Evolutionary conservation across 352 stramenopile genomes (phyloP).

Genomic region (Phytophthora multivora): DNA sequence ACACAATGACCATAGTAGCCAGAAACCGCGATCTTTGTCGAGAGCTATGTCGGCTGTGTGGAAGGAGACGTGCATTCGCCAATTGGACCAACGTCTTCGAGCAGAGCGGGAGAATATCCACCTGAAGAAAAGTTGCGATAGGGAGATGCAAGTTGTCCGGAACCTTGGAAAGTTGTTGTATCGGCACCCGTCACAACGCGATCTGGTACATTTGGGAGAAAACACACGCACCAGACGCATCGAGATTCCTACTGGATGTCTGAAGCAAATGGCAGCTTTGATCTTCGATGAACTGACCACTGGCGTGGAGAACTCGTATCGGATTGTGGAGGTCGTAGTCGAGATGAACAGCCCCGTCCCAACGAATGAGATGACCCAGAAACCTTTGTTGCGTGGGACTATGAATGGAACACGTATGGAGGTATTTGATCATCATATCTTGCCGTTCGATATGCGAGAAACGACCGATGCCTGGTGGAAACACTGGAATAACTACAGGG

Average conservation of each 20-base stretch:
- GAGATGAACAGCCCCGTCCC: constrained; percentile 23
- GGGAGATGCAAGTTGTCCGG: constrained; percentile 7
- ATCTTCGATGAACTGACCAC: constrained; percentile 36
- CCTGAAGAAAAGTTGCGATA: constrained; percentile 14
- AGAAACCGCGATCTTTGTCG: background rate
- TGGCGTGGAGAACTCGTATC: constrained; percentile 38
- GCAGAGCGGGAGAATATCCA: background rate
- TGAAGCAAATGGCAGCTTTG: constrained; percentile 7
- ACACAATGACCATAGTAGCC: background rate
- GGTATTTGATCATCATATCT: constrained; percentile 35
- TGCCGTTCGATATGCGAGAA: constrained; percentile 36
- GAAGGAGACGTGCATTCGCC: constrained; percentile 17
- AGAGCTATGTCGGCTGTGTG: constrained; percentile 3
- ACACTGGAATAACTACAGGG: constrained; percentile 29
- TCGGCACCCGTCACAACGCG: background rate
- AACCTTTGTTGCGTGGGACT: constrained; percentile 28
- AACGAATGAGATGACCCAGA: background rate
- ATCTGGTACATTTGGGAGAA: constrained; percentile 3
- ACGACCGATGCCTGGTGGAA: constrained; percentile 40
- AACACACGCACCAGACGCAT: constrained; percentile 17
- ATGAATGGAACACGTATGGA: constrained; percentile 37
- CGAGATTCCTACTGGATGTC: constrained; percentile 15
- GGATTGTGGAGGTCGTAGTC: constrained; percentile 28
- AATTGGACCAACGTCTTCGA: constrained; percentile 17
- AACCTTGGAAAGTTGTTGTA: constrained; percentile 26